Conservation (phyloP, 1,139 yeast species). For the Protomyces lactucae-debilis region DNA sequence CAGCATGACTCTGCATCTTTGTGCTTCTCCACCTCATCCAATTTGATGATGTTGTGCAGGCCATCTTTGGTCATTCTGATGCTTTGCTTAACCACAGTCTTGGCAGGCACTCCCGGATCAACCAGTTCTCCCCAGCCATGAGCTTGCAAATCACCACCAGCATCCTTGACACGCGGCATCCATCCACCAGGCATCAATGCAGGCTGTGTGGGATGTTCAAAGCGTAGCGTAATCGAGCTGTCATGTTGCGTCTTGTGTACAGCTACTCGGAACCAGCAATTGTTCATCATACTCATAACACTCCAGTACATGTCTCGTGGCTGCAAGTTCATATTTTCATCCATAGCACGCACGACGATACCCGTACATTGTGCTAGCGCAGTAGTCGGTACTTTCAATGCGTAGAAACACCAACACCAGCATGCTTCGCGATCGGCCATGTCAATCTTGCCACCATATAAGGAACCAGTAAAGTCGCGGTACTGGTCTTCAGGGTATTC, state of each 20-base stretch:
- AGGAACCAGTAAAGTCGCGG: slow-evolving; percentile 36
- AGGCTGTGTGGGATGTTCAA: slow-evolving; percentile 39
- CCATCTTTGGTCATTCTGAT: slow-evolving; percentile 32
- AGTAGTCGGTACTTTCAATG: slow-evolving; percentile 34
- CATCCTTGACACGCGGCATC: slow-evolving; percentile 41
- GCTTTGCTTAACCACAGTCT: slow-evolving; percentile 17
- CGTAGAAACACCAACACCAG: slow-evolving; percentile 42
- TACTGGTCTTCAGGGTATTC: slow-evolving; percentile 40
- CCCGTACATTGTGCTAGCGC: slow-evolving; percentile 36
- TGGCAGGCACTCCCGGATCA: slow-evolving; percentile 20
- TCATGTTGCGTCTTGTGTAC: slow-evolving; percentile 30
- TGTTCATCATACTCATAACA: slow-evolving; percentile 41
- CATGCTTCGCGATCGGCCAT: slow-evolving; percentile 38
- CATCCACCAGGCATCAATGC: slow-evolving; percentile 39
- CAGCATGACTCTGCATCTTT: slow-evolving; percentile 47
- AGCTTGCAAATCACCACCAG: slow-evolving; percentile 39
- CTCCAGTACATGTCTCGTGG: slow-evolving; percentile 43
- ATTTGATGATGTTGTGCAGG: slow-evolving; percentile 36
- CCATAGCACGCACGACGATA: slow-evolving; percentile 41
- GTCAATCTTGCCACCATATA: slow-evolving; percentile 40
- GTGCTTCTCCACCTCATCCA: slow-evolving; percentile 49
- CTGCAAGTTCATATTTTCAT: slow-evolving; percentile 39
- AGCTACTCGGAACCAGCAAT: slow-evolving; percentile 42
- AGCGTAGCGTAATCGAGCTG: slow-evolving; percentile 32
- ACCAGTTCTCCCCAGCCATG: slow-evolving; percentile 38